Percentiles rank a stretch among this genome's conserved stretches.
phyloP scores from a whole-genome alignment of 306 rosid genomes.

The Mimosa bimucronata region DNA sequence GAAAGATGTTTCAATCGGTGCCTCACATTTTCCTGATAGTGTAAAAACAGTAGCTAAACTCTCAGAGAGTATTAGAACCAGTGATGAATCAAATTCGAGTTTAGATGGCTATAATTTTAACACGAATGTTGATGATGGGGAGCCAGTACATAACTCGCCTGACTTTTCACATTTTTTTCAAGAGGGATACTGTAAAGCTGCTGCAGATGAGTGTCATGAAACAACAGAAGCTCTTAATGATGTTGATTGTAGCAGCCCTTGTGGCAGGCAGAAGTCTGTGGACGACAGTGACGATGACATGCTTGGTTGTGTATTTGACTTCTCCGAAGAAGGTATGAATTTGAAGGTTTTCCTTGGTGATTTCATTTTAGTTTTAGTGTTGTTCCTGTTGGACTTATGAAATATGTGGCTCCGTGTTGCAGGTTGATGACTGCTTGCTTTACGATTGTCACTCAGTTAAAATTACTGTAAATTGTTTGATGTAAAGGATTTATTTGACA shows the following conservation, averaged over 20 bases:
- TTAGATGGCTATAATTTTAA: slow-evolving; percentile 55
- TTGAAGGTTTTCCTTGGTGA: background rate
- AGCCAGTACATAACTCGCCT: slow-evolving; percentile 50
- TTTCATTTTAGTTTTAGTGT: background rate
- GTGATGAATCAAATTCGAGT: slow-evolving; percentile 51
- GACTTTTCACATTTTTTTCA: slow-evolving; percentile 66
- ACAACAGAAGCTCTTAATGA: slow-evolving; percentile 54
- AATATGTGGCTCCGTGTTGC: slow-evolving; percentile 36
- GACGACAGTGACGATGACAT: slow-evolving; percentile 59
- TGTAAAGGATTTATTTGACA: slow-evolving; percentile 50
- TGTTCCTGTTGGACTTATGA: background rate
- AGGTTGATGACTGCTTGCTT: slow-evolving; percentile 54
- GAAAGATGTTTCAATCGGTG: slow-evolving; percentile 36
- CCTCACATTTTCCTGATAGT: slow-evolving; percentile 48
- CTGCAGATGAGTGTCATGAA: slow-evolving; percentile 47
- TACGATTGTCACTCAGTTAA: slow-evolving; percentile 42
- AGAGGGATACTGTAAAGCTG: slow-evolving; percentile 73
- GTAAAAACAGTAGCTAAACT: slow-evolving; percentile 49
- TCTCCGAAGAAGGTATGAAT: slow-evolving; percentile 73
- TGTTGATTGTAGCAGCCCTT: slow-evolving; percentile 38
- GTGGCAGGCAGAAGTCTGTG: slow-evolving; percentile 61
- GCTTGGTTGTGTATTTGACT: slow-evolving; percentile 70
- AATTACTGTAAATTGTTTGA: slow-evolving; percentile 47
- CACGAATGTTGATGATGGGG: slow-evolving; percentile 57
- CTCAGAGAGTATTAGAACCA: slow-evolving; percentile 41